Evolutionary conservation across 345 rosid species (phyloP).

Genomic region (Sonneratia alba): DNA sequence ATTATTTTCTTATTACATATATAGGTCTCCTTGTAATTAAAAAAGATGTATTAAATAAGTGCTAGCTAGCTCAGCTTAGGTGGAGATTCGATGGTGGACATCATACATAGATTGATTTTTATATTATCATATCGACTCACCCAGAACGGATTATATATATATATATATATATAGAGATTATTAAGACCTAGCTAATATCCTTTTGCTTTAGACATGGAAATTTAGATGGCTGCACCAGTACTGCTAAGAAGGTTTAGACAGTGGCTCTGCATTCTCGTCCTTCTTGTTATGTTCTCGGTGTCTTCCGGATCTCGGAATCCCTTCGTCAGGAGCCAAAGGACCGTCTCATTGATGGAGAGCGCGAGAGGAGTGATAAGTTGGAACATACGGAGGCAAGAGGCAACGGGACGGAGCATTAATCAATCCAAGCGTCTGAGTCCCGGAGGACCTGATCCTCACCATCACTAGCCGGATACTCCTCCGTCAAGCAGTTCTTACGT

Average conservation of each 20-base stretch:
- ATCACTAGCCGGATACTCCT: constrained; percentile 20
- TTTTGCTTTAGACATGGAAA: too few species aligned
- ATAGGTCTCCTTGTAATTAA: too few species aligned
- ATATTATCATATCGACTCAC: too few species aligned
- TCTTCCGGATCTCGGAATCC: neutral
- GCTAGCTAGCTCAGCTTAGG: too few species aligned
- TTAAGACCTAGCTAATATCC: too few species aligned
- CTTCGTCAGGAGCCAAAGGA: constrained; percentile 10
- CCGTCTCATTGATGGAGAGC: constrained; percentile 25
- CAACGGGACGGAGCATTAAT: constrained; percentile 17
- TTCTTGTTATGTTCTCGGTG: constrained; percentile 20
- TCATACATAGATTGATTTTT: neutral
- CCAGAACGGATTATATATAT: too few species aligned
- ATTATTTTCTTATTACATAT: too few species aligned
- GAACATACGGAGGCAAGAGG: constrained; percentile 29
- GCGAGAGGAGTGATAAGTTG: constrained; percentile 33
- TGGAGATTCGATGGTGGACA: neutral
- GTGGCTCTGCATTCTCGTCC: constrained; percentile 2
- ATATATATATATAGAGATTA: neutral
- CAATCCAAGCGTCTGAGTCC: constrained; percentile 42
- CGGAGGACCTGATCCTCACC: constrained; percentile 69
- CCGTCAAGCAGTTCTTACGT: too few species aligned
- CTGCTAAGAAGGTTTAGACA: neutral
- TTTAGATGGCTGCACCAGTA: too few species aligned
- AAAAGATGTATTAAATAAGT: too few species aligned